Evolutionary conservation across 352 stramenopile genomes (phyloP), one percentile per base, ranked within the genome.

Genomic region (Globisporangium solare): DNA sequence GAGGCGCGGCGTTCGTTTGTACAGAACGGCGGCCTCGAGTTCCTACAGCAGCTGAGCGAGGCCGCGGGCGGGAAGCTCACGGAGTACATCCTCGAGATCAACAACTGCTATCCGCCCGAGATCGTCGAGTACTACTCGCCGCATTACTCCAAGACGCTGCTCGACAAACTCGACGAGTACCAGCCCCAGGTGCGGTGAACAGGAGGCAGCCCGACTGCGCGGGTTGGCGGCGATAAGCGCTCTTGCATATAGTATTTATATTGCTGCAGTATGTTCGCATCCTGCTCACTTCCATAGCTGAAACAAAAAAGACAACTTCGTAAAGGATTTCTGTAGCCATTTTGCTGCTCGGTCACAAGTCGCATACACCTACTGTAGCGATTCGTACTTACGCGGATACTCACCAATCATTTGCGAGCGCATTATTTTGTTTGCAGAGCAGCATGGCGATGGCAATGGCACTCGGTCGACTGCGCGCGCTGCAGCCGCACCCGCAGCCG

Each of bases 111-210:
- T 68, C 94, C 94, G 17, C 89, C 91, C 0, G 94, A 98, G 65
- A 97, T 98, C 51, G 94, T 98, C 49, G 90, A 98, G 71, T 98
- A 98, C 67, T 98, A 98, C 74, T 97, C 88, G 54, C 92, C 92
- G 24, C 96, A 97, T 63, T 98, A 98, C 73, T 96, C 88, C 55
- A 97, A 98, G 74, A 95, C 89, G 51, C 76, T 98, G n/a, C 73
- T 98, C 18, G 88, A 97, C 66, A 98, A 98, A 68, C 83, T 98
- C 41, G 94, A 98, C 56, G 94, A 98, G 56, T 98, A 91, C 66
- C 86, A 97, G 64, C 92, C 91, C 15, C 83, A 95, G 48, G 82
- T 91, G 50, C 83, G 79, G 67, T 94, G 86, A 66, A 35, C n/a
- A 35, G 7, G 27, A 8, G 27, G 6, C n/a, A n/a, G 45, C 6